Evolutionary conservation across 306 rosid genomes (phyloP), one percentile per base, ranked within the genome.

Genomic region (Canavalia ensiformis): DNA sequence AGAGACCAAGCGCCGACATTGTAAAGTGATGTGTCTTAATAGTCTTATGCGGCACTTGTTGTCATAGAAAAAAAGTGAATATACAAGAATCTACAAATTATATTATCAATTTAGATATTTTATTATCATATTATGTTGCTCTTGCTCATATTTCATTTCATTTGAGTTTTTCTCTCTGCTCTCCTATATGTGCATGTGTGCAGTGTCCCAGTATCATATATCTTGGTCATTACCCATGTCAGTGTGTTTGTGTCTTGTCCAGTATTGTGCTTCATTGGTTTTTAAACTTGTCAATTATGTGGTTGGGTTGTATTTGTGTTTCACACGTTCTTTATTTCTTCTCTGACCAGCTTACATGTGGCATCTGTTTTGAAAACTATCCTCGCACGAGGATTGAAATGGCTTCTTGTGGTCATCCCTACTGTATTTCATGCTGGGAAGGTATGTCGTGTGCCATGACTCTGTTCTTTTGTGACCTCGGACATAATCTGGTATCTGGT

Each of bases 341-440:
- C 9, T 74, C 33, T 58, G 76, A 52, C 49, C 88, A 89, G 95
- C 87, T 85, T 64, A 87, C 85, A 18, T 94, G 97, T 73, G 95
- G 91, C 46, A 92, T 94, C 82, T 94, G 98, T 83, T 90, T 94
- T 67, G 97, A 92, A 57, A 77, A 72, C 46, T 82, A 76, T 86
- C 87, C 89, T 75, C 74, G 29, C 66, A 82, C 83, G 35, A 79
- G 72, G 82, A 88, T 88, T 68, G 84, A 82, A 81, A 88, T 89
- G 77, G 88, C 87, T 62, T 88, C 88, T 39, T 94, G 97, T 89
- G 92, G 95, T 28, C 98, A 94, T 84, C 91, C 95, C 51, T 94
- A 76, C 73, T 94, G 98, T 79, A 72, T 69, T 80, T 42, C 88
- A 47, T 94, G 98, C 80, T 94, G 97, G 95, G 89, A 18, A 82